Evolutionary conservation across 1,284 basidiomycete species (phyloP), one percentile per base, ranked within the genome.

Genomic region (Serendipita sp.): DNA sequence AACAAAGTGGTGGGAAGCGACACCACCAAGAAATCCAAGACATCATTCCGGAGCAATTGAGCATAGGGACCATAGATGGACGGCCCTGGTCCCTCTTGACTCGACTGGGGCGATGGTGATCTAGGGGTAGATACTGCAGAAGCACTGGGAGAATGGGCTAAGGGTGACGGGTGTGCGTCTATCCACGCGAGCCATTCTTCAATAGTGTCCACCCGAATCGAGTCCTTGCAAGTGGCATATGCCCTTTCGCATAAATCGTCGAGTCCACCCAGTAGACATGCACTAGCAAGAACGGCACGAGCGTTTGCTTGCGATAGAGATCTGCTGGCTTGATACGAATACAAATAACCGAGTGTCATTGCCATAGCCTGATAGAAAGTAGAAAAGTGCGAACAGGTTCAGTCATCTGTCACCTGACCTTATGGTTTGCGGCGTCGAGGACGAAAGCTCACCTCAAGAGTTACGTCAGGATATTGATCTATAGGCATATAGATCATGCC

Each of bases 201-300:
- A 68, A 93, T 84, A 60, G 81, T 88, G 64, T 86, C 83, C 66
- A 84, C 77, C 47, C 77, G 79, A 73, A 93, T 84, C 58, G 87
- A 87, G 66, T 81, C 82, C 67, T 81, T 79, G 76, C 85, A 89
- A 62, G 83, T 75, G 62, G 83, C 80, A 72, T 91, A 92, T n/a
- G 90, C 82, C 69, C 85, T 84, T 67, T 79, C 78, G 71, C 83
- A 86, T 34, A 93, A 77, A 53, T 92, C 88, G 50, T 89, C 82
- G 85, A 93, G 88, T 49, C 87, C 88, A 62, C 88, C 88, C 53
- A 93, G 81, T 43, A 91, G 77, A 72, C 85, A 88, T 3, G 85
- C 86, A 49, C 88, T 86, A 42, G 90, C 87, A 61, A 93, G 82
- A 45, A 91, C 86, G 15, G 83, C 83, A 68, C 89, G 83, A 63